Evolutionary conservation across 108 stramenopile species (phyloP).

Genomic region (Pelagomonas calceolata): DNA sequence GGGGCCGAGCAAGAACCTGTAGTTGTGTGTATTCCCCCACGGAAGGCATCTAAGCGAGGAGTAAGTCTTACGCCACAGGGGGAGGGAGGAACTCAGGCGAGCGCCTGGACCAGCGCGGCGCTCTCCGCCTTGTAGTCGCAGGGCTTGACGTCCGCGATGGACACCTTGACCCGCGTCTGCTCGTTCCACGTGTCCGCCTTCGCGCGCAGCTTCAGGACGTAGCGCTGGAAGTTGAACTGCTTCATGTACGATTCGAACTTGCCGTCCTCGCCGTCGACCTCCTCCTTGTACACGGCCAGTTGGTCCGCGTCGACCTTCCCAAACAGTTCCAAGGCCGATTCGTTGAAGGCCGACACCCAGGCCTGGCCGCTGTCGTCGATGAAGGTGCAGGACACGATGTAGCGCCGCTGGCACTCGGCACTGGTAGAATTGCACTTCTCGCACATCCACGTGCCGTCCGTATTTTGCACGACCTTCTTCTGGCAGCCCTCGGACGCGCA

Average conservation of each 20-base stretch:
- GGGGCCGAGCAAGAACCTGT: no score
- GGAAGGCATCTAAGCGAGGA: no score
- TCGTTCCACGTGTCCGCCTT: slow-evolving; percentile 83
- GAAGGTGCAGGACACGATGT: slow-evolving; percentile 69
- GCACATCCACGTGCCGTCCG: slow-evolving; percentile 66
- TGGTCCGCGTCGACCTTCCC: slow-evolving; percentile 66
- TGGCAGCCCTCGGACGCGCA: slow-evolving; percentile 73
- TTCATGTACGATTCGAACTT: slow-evolving; percentile 56
- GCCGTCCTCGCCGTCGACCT: slow-evolving; percentile 36
- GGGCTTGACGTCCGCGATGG: slow-evolving; percentile 54
- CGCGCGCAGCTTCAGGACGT: slow-evolving; percentile 75
- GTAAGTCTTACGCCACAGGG: no score
- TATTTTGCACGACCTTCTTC: slow-evolving; percentile 68
- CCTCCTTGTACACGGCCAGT: slow-evolving; percentile 34
- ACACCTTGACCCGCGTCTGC: slow-evolving; percentile 68
- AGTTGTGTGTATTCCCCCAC: no score
- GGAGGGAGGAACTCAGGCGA: no score
- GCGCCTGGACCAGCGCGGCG: slow-evolving; percentile 56
- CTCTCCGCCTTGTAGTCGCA: slow-evolving; percentile 71
- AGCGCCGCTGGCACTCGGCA: slow-evolving; percentile 63
- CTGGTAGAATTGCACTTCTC: slow-evolving; percentile 65
- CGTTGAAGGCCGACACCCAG: slow-evolving; percentile 85
- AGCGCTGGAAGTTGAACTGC: slow-evolving; percentile 64
- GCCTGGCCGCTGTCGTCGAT: slow-evolving; percentile 64
- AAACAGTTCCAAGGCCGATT: slow-evolving; percentile 60